phyloP scores from a whole-genome alignment of 169 alveolate genomes.

The Babesia microti region DNA sequence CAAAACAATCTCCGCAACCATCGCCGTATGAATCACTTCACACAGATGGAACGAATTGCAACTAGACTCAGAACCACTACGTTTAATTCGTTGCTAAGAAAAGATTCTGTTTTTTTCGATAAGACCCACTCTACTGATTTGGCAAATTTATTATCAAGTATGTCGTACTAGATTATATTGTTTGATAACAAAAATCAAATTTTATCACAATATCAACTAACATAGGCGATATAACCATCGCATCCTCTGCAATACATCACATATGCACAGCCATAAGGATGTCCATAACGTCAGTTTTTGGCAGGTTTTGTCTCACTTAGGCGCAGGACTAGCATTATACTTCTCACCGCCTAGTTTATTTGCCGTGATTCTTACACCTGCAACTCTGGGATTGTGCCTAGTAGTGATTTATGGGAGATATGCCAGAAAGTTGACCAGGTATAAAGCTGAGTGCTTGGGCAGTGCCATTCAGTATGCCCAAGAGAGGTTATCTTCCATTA shows the following conservation, averaged over 20 bases:
- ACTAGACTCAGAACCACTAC: slow-evolving; percentile 36
- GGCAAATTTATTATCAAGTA: slow-evolving; percentile 33
- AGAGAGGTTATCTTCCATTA: slow-evolving; percentile 13
- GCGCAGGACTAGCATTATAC: slow-evolving; percentile 12
- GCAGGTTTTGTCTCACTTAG: not conserved
- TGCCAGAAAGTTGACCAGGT: slow-evolving; percentile 6
- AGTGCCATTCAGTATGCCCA: slow-evolving; percentile 8
- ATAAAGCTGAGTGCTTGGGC: slow-evolving; percentile 10
- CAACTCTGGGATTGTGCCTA: slow-evolving; percentile 2
- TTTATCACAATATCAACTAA: slow-evolving; percentile 12
- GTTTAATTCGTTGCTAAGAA: slow-evolving; percentile 33
- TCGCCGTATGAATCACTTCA: slow-evolving; percentile 3
- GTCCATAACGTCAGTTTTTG: not conserved
- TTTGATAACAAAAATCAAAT: slow-evolving; percentile 8
- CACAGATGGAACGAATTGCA: slow-evolving; percentile 35
- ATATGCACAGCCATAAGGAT: not conserved
- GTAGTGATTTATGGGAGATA: slow-evolving; percentile 12
- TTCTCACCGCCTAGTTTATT: slow-evolving; percentile 18
- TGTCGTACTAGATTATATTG: slow-evolving; percentile 21
- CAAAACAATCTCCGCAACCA: slow-evolving; percentile 9
- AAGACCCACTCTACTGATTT: slow-evolving; percentile 35
- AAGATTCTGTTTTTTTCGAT: slow-evolving; percentile 42
- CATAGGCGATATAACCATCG: not conserved
- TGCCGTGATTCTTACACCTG: slow-evolving; percentile 16
- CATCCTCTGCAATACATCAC: too few relatives aligned